Percentiles rank a stretch among this genome's conserved stretches.
Conservation (phyloP, 2,329 filamentous ascomycete genomes). For the Fusarium nematophilum region DNA sequence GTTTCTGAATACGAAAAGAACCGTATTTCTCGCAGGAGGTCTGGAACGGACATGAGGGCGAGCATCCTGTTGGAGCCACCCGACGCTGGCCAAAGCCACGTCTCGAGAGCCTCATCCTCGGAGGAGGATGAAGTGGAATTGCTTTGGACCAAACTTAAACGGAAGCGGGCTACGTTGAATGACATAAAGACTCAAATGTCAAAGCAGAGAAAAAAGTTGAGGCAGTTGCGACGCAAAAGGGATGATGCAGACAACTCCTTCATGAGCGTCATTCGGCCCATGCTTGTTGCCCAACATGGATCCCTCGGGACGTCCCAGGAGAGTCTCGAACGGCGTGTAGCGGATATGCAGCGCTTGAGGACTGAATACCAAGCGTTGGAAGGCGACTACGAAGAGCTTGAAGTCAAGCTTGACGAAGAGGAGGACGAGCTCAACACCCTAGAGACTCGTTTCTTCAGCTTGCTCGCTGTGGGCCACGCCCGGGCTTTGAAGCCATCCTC, state of each 20-base stretch:
- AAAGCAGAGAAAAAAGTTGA: constrained; percentile 46
- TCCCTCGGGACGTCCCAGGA: constrained; percentile 33
- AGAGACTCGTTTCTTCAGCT: constrained; percentile 54
- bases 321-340: constrained; percentile 45
- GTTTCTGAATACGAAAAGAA: constrained; percentile 48
- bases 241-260: constrained; percentile 55
- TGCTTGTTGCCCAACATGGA: constrained; percentile 47
- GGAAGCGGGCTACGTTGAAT: constrained; percentile 45
- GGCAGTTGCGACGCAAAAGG: constrained; percentile 47
- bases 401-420: constrained; percentile 50
- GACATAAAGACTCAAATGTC: constrained; percentile 49
- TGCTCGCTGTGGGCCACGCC: constrained; percentile 47
- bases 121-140: constrained; percentile 48
- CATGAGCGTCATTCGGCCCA: constrained; percentile 53
- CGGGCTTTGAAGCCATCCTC: constrained; percentile 15
- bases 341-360: constrained; percentile 52
- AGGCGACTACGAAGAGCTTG: constrained; percentile 51
- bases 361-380: constrained; percentile 53
- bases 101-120: constrained; percentile 28
- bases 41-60: constrained; percentile 11
- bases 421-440: constrained; percentile 50
- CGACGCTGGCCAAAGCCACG: constrained; percentile 25
- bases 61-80: constrained; percentile 14
- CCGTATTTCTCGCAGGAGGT: constrained; percentile 36
- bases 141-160: constrained; percentile 52